These are phyloP conservation scores for Houttuynia cordata DNA, from an alignment of 164 flowering plant genomes.

Conservation along the genomic window DNA sequence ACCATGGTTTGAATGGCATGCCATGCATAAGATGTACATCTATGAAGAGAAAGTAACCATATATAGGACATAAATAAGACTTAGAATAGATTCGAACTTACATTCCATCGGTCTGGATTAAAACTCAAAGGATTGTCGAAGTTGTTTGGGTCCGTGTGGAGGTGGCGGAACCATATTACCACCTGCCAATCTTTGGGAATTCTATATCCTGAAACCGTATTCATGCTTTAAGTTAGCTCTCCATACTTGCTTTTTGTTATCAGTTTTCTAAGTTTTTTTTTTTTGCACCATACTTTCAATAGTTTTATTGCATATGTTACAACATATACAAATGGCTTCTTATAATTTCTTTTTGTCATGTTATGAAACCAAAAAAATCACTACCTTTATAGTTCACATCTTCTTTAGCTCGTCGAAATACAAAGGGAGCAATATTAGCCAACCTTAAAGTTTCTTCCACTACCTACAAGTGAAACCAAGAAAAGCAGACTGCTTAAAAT, in stretches of 20 bases:
- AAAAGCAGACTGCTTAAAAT: background rate
- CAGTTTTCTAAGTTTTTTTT: background rate
- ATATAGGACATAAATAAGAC: background rate
- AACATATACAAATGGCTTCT: too few relatives aligned
- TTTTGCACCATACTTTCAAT: background rate
- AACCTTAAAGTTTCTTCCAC: constrained; percentile 46
- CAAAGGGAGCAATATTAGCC: constrained; percentile 31
- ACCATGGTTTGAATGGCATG: too few relatives aligned
- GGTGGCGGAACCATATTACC: constrained; percentile 24
- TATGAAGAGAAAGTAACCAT: too few relatives aligned
- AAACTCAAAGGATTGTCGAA: constrained; percentile 40
- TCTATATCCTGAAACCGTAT: constrained; percentile 27
- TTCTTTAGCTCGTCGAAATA: constrained; percentile 22
- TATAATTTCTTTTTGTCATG: too few relatives aligned
- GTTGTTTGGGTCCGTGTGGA: constrained; percentile 40
- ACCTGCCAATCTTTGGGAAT: constrained; percentile 44
- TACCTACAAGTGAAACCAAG: constrained; percentile 17
- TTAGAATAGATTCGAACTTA: constrained; percentile 11
- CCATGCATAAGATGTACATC: too few relatives aligned
- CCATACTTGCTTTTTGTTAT: background rate
- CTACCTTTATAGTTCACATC: constrained; percentile 39
- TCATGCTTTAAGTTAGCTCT: background rate
- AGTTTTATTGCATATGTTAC: too few relatives aligned
- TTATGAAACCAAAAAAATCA: background rate
- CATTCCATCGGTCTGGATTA: constrained; percentile 53